phyloP scores from a whole-genome alignment of 495 filamentous ascomycete genomes.

The Pseudevernia furfuracea region DNA sequence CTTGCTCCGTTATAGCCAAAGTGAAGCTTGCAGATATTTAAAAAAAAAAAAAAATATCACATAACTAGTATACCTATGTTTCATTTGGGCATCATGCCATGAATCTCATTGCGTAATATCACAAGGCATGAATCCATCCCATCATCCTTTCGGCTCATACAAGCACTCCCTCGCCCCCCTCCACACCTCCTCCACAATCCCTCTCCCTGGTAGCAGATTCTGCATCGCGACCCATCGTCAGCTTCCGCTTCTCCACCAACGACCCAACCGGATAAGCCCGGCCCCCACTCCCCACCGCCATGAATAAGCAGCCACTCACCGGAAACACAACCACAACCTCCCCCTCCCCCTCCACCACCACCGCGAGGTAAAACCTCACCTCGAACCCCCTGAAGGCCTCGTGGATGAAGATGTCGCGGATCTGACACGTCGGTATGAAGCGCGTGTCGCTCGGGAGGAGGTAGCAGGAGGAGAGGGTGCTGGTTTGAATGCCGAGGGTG shows the following conservation, averaged over 20 bases:
- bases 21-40: neutral
- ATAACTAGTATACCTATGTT: neutral
- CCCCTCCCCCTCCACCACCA: slow-evolving; percentile 85
- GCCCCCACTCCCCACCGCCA: neutral
- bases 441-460: slow-evolving; percentile 60
- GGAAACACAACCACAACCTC: slow-evolving; percentile 91
- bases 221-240: slow-evolving; percentile 25
- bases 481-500: slow-evolving; percentile 86
- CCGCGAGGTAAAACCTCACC: slow-evolving; percentile 79
- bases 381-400: slow-evolving; percentile 93
- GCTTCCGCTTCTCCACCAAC: neutral
- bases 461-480: slow-evolving; percentile 55
- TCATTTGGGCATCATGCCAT: neutral
- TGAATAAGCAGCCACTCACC: slow-evolving; percentile 34
- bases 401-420: slow-evolving; percentile 87
- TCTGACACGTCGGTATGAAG: slow-evolving; percentile 89
- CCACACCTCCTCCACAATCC: slow-evolving; percentile 79
- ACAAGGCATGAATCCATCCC: neutral
- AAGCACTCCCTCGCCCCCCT: slow-evolving; percentile 67
- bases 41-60: neutral
- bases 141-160: slow-evolving; percentile 54
- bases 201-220: slow-evolving; percentile 59
- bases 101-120: neutral
- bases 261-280: neutral
- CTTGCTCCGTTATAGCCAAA: neutral